Evolutionary conservation across 192 early-diverging fungal species (phyloP), one percentile per base, ranked within the genome.

Genomic region (Helicostylum pulchrum): DNA sequence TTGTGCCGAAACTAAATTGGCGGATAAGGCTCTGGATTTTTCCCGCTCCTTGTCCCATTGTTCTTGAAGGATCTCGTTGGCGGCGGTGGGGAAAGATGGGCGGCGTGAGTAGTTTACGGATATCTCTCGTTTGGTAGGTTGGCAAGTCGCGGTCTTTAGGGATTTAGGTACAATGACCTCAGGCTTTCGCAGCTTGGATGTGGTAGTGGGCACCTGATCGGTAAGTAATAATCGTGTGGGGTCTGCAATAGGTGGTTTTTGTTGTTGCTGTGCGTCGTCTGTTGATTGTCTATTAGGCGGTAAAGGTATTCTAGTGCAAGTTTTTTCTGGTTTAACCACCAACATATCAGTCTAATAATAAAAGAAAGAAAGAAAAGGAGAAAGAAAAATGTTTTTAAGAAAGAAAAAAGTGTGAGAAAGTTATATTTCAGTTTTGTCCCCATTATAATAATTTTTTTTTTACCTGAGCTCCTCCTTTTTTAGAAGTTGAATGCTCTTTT

Each of bases 31-130:
- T 23, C 42, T 31, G 15, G 51, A 43, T 42, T 45, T 53, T 45
- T 52, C 62, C 21, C 51, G 32, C 30, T 64, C 62, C 43, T 53
- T 64, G 17, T 53, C 50, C 20, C 52, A 53, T 44, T 64, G 62
- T 19, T 64, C 62, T 15, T 64, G 62, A 20, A 64, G 39, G 49
- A 64, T 19, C 14, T 61, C 58, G 26, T 48, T 61, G 1, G 51
- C 14, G 19, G 44, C 26, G 32, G 23, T 55, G 4, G 53, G 14
- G 47, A 30, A 43, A 0, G 62, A 64, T 4, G 62, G 51, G 20
- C 57, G 57, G 21, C 57, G 42, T 17, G 46, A 19, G 46, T 17
- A 48, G 12, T 19, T 48, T 14, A 19, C 15, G n/a, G 46, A 19
- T 4, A 19, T 19, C 12, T 48, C 46, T 15, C 17, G 12, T 19